These are phyloP conservation scores for Ormosia emarginata DNA, from an alignment of 306 rosid genomes.

Conservation along the genomic window DNA sequence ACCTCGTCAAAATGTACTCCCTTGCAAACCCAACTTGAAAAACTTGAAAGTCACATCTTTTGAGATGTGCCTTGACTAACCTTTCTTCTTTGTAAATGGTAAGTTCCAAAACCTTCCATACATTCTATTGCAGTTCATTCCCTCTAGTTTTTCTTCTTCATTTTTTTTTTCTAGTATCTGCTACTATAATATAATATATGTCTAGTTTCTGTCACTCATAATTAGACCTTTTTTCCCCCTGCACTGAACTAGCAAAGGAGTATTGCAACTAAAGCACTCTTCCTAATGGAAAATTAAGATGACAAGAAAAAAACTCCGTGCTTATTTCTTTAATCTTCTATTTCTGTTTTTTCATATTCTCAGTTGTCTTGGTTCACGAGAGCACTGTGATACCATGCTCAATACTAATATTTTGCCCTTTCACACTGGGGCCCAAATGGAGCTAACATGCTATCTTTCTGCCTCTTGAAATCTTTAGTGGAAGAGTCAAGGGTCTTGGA, in stretches of 20 bases:
- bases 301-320: not conserved
- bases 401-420: constrained; percentile 19
- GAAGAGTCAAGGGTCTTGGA: constrained; percentile 71
- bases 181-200: not conserved
- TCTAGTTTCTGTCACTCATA: not conserved
- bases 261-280: not conserved
- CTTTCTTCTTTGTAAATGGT: constrained; percentile 37
- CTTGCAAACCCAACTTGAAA: constrained; percentile 25
- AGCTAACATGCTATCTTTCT: constrained; percentile 36
- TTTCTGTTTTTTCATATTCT: not conserved
- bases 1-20: constrained; percentile 26
- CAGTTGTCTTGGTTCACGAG: constrained; percentile 18
- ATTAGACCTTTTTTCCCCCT: not conserved
- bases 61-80: constrained; percentile 61
- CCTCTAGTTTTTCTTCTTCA: not conserved
- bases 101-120: constrained; percentile 31
- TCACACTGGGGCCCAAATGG: constrained; percentile 46
- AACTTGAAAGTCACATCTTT: constrained; percentile 47
- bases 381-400: constrained; percentile 39
- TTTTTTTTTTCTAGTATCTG: not conserved
- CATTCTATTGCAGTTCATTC: constrained; percentile 1
- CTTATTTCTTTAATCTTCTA: not conserved
- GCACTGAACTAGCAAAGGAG: not conserved
- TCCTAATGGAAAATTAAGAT: not conserved
- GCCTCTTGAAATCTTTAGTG: constrained; percentile 53